These are phyloP conservation scores for Geum urbanum DNA, from an alignment of 306 rosid species.

Conservation along the genomic window DNA sequence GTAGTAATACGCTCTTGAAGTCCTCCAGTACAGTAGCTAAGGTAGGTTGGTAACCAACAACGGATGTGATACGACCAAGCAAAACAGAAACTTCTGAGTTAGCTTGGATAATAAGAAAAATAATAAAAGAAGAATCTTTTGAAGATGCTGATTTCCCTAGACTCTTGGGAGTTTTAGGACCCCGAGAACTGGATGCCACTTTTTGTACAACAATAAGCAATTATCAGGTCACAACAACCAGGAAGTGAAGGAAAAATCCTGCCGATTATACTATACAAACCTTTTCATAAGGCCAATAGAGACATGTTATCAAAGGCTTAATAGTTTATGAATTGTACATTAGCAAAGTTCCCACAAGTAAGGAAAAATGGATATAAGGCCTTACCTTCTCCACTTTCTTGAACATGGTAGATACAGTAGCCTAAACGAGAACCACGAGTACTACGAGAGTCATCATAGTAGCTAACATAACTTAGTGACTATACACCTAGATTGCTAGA, in stretches of 20 bases:
- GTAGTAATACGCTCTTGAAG: too few species aligned
- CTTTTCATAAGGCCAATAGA: background rate
- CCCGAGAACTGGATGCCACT: conserved; percentile 17
- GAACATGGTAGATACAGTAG: conserved; percentile 77
- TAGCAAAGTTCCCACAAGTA: background rate
- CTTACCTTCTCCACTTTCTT: conserved; percentile 77
- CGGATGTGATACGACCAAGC: too few species aligned
- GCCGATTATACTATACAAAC: background rate
- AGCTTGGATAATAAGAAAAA: conserved; percentile 26
- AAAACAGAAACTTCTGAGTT: too few species aligned
- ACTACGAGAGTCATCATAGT: conserved; percentile 28
- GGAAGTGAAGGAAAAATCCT: background rate
- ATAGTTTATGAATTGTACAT: background rate
- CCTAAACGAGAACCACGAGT: conserved; percentile 57
- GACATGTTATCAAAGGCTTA: background rate
- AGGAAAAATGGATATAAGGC: background rate
- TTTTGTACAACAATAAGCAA: conserved; percentile 18
- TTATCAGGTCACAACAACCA: background rate
- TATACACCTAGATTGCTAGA: too few species aligned
- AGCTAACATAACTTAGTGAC: too few species aligned
- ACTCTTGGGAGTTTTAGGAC: conserved; percentile 37
- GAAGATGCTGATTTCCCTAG: conserved; percentile 43
- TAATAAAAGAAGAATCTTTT: conserved; percentile 45
- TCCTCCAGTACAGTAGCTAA: too few species aligned
- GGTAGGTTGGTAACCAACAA: too few species aligned